Evolutionary conservation across 441 rosid species (phyloP).

Genomic region (Biscutella laevigata): DNA sequence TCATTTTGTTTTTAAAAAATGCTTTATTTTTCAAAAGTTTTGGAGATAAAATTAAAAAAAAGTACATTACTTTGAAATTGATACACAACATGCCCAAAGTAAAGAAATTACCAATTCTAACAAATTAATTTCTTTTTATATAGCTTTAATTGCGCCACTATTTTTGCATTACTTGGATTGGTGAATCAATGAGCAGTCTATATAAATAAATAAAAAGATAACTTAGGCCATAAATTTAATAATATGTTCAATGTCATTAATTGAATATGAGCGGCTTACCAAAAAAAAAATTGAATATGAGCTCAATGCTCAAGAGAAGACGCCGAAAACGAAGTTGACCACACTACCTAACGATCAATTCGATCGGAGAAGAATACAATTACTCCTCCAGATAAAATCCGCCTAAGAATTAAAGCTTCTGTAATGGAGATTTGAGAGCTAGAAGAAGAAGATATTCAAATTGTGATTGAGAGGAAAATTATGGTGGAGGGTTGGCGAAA

Average conservation of each 20-base stretch:
- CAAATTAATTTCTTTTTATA: too few species aligned
- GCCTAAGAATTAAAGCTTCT: background rate
- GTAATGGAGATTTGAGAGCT: conserved; percentile 22
- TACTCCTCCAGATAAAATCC: background rate
- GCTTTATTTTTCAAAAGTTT: too few species aligned
- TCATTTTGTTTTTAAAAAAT: too few species aligned
- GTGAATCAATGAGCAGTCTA: background rate
- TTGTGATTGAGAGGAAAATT: background rate
- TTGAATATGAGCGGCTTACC: too few species aligned
- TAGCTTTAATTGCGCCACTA: too few species aligned
- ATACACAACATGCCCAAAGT: too few species aligned
- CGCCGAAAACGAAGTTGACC: conserved; percentile 30
- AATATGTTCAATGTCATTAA: background rate
- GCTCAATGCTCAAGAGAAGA: conserved; percentile 18
- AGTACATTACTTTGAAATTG: too few species aligned
- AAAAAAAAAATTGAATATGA: conserved; percentile 4
- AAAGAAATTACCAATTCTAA: too few species aligned
- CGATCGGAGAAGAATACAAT: conserved; percentile 21
- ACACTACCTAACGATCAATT: conserved; percentile 23
- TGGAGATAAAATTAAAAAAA: too few species aligned
- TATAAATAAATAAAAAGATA: background rate
- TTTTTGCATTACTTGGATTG: too few species aligned
- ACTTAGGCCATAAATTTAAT: background rate
- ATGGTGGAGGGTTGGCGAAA: conserved; percentile 63
- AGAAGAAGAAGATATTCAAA: conserved; percentile 4